phyloP scores from a whole-genome alignment of 495 filamentous ascomycete genomes.

The Aspergillus affinis region DNA sequence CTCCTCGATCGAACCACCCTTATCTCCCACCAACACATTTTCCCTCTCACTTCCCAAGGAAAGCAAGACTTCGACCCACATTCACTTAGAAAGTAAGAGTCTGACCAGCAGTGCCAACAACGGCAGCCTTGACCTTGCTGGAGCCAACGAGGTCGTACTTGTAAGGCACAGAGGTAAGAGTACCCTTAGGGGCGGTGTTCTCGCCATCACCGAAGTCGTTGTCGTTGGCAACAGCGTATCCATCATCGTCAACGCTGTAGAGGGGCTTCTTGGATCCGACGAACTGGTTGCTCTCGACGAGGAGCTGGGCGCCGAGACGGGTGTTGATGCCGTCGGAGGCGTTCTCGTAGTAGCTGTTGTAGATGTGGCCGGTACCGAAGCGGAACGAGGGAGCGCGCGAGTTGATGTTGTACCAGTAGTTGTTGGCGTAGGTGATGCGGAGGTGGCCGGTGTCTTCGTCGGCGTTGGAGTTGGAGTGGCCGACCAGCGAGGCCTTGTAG shows the following conservation, averaged over 20 bases:
- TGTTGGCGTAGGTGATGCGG: slow-evolving; percentile 60
- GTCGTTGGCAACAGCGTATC: slow-evolving; percentile 50
- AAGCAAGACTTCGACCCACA: background rate
- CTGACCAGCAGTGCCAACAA: slow-evolving; percentile 53
- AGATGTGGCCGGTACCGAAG: slow-evolving; percentile 60
- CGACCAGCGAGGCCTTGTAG: slow-evolving; percentile 63
- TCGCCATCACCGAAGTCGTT: slow-evolving; percentile 54
- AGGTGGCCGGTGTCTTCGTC: slow-evolving; percentile 54
- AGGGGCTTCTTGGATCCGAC: slow-evolving; percentile 46
- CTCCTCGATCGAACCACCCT: background rate
- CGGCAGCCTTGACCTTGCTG: slow-evolving; percentile 39
- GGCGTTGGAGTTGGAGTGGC: slow-evolving; percentile 51
- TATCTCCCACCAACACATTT: background rate
- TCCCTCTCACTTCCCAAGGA: slow-evolving; percentile 18
- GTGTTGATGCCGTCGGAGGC: slow-evolving; percentile 63
- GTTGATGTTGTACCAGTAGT: slow-evolving; percentile 62
- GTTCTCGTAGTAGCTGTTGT: slow-evolving; percentile 48
- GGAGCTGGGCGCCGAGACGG: slow-evolving; percentile 61
- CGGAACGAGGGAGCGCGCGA: slow-evolving; percentile 60
- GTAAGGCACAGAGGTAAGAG: slow-evolving; percentile 51
- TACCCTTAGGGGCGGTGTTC: slow-evolving; percentile 49
- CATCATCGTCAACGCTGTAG: slow-evolving; percentile 53
- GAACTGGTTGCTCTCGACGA: slow-evolving; percentile 63
- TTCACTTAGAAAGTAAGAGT: slow-evolving; percentile 50
- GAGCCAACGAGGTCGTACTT: slow-evolving; percentile 47